Evolutionary conservation across 768 basidiomycete species (phyloP), one percentile per base, ranked within the genome.

Genomic region (Rhizopogon sp.): DNA sequence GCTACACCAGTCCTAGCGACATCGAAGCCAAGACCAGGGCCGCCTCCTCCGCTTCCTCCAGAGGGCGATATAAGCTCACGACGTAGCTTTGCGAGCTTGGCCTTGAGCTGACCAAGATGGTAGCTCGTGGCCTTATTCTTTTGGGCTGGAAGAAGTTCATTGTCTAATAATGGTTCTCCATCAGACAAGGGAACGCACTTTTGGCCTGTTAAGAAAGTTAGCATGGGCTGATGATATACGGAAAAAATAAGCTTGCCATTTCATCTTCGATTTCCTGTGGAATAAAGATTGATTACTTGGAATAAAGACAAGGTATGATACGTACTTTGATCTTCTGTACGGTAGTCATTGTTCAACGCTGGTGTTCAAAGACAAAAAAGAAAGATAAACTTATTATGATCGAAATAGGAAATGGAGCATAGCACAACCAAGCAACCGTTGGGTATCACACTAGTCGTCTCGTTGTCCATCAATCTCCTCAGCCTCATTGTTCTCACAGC

Each of bases 1-100:
- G 96, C 97, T 62, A 99, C 88, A 69, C 97, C 97, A 16, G 97
- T 99, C 69, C 93, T 81, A 41, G 96, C 96, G 39, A 99, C 97
- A 79, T 99, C 97, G 76, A 99, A 99, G 42, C 97, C 97, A 10
- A 93, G 60, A 29, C 95, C 96, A 1, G 80, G 85, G 0, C 90
- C 93, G 0, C 95, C 94, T 0, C 95, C 95, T 0, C 95, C 95
- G 9, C 92, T 87, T 20, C 91, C 80, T 17, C 79, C 71, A 4
- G 88, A 76, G 0, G 90, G 85, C 9, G 82, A 78, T 62, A 99
- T 93, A 53, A 99, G 83, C 68, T 99, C 97, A 55, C 97, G 83
- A 58, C 93, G 81, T 44, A 98, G 87, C 70, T 99, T 99, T 49
- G 97, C 97, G 51, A 99, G 85, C 71, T 99, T 99, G 54, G 97